phyloP scores from a whole-genome alignment of 2,329 filamentous ascomycete genomes.

The Zarea fungicola region DNA sequence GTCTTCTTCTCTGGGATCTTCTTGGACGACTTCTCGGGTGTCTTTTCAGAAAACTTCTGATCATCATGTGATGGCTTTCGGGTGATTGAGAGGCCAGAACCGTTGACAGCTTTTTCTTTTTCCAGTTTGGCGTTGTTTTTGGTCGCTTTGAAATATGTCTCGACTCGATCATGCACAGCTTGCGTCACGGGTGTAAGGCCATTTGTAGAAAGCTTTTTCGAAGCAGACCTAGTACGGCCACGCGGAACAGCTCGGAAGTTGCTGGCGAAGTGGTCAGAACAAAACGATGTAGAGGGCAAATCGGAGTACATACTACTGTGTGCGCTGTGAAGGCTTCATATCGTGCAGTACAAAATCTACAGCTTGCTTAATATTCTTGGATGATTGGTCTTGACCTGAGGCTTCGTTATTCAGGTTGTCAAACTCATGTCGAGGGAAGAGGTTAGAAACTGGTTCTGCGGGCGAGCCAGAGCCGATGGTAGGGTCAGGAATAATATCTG shows the following conservation, averaged over 20 bases:
- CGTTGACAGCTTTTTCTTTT: conserved; percentile 12
- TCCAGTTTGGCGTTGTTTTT: conserved; percentile 23
- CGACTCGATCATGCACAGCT: conserved; percentile 36
- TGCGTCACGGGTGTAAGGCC: conserved; percentile 45
- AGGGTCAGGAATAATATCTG: conserved; percentile 63
- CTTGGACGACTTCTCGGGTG: neutral
- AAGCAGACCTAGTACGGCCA: conserved; percentile 17
- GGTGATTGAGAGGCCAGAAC: neutral
- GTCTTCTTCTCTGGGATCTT: neutral
- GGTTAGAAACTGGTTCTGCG: conserved; percentile 43
- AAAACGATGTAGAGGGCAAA: neutral
- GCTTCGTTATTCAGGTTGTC: conserved; percentile 69
- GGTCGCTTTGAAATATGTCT: conserved; percentile 34
- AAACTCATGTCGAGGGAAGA: conserved; percentile 51
- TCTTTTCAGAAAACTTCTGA: neutral
- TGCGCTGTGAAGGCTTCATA: conserved; percentile 64
- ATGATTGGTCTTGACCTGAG: conserved; percentile 49
- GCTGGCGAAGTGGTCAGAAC: conserved; percentile 34
- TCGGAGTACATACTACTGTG: conserved; percentile 53
- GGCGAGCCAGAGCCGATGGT: conserved; percentile 52
- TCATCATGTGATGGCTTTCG: conserved; percentile 15
- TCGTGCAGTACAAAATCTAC: conserved; percentile 71
- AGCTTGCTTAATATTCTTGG: conserved; percentile 64
- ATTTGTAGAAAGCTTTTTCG: conserved; percentile 29
- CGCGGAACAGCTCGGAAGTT: conserved; percentile 41